Conservation (phyloP, 345 rosid species). For the Ricinus communis region DNA sequence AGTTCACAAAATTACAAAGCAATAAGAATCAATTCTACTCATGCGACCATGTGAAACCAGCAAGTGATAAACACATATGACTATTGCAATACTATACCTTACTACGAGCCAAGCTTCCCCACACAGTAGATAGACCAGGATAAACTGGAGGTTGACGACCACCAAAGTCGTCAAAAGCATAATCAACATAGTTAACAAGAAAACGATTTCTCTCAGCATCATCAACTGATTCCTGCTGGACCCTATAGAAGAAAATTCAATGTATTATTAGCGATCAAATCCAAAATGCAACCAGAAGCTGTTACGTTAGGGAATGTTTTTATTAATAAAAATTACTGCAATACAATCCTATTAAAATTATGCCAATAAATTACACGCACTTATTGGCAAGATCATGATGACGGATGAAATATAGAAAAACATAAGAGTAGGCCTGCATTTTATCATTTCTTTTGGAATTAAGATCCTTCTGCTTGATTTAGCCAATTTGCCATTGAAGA, state of each 20-base stretch:
- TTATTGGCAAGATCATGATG: no score
- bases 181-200: conserved; percentile 91
- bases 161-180: conserved; percentile 98
- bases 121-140: conserved; percentile 95
- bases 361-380: no score
- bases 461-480: no score
- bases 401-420: no score
- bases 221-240: conserved; percentile 97
- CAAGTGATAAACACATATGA: background rate
- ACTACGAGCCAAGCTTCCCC: conserved; percentile 99
- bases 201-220: conserved; percentile 94
- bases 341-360: background rate
- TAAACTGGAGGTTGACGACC: conserved; percentile 98
- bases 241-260: conserved; percentile 51
- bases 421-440: no score
- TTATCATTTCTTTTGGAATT: no score
- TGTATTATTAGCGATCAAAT: background rate
- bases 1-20: background rate
- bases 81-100: conserved; percentile 49
- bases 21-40: background rate
- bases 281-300: conserved; percentile 15
- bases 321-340: background rate
- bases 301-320: background rate
- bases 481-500: no score
- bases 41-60: background rate